Base-by-base conservation (phyloP, 2,329 filamentous ascomycete species). In the Pseudogymnoascus sp. region DNA sequence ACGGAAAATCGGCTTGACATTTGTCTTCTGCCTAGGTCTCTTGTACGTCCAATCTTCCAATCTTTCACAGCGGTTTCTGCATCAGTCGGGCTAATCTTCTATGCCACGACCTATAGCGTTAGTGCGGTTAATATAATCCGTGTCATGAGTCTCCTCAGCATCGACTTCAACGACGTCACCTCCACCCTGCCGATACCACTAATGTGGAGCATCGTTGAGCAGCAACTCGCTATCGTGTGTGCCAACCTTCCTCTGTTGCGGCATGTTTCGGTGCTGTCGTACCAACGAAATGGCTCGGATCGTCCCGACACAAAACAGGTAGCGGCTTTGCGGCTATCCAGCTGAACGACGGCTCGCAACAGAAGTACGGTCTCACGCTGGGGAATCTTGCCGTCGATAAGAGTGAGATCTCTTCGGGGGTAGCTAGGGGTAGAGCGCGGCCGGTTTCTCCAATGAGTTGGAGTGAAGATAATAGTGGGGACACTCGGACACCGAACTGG, bases 171-270 rank as follows among this genome's bases (percentile, higher is more conserved):
- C 66, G 69, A 63, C 38, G 53, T 61, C 28, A 65, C 61, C 28
- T 68, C 35, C 28, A 50, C 59, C 21, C 53, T 68, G 21, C 21
- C 63, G 8, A 42, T 56, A 16, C 59, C 33, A 18, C 60, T 61
- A 25, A 25, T 73, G 28, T 76, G 74, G 74, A 72, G 70, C 16
- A 66, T 60, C 3, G 60, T 75, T 10, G 75, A 76, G 65, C 67
- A 72, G 65, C 74, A 74, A 65, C 69, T 70, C 18, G 72, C 70
- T 25, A 73, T 76, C 35, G 67, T 75, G 33, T 74, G 72, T 63
- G 72, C 70, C 25, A 75, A 71, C 61, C 69, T 75, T 10, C 74
- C 74, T 4, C 73, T 73, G 61, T 47, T 63, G 7, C 61, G 61
- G 7, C 60, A 47, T 4, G 61, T 61, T 38, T 63, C n/a, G 38